phyloP scores from a whole-genome alignment of 495 filamentous ascomycete species.

The Xylaria telfairii region DNA sequence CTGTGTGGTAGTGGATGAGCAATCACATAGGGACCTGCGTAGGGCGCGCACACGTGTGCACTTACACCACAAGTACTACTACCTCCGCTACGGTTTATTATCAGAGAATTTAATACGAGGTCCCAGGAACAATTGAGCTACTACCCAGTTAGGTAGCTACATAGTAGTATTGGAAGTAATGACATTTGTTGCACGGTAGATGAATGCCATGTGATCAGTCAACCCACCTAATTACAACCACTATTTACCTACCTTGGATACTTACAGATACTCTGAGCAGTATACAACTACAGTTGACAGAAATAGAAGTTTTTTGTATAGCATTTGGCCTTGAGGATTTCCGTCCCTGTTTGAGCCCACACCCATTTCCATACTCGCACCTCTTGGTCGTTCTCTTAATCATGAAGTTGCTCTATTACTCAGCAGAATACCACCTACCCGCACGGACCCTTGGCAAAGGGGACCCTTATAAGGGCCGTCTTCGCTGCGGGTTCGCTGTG shows the following conservation, averaged over 20 bases:
- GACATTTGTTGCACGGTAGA: background rate
- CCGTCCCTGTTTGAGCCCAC: no score
- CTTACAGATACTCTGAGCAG: background rate
- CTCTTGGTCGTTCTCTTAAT: no score
- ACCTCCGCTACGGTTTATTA: background rate
- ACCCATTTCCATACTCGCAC: no score
- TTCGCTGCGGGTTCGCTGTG: no score
- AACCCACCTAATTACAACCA: background rate
- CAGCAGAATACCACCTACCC: no score
- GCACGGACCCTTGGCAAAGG: no score
- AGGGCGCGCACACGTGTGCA: background rate
- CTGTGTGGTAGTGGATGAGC: no score
- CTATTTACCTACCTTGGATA: background rate
- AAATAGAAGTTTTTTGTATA: no score
- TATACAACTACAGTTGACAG: no score
- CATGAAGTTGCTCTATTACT: no score
- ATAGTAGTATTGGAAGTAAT: background rate
- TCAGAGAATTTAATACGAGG: background rate
- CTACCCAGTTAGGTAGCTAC: background rate
- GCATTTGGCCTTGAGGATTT: no score
- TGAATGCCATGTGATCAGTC: background rate
- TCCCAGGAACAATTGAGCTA: background rate
- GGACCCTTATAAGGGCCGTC: no score
- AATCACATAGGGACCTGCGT: background rate
- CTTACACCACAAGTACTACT: background rate